Evolutionary conservation across 73 alveolate species (phyloP), one percentile per base, ranked within the genome.

Genomic region (Symbiodinium natans): DNA sequence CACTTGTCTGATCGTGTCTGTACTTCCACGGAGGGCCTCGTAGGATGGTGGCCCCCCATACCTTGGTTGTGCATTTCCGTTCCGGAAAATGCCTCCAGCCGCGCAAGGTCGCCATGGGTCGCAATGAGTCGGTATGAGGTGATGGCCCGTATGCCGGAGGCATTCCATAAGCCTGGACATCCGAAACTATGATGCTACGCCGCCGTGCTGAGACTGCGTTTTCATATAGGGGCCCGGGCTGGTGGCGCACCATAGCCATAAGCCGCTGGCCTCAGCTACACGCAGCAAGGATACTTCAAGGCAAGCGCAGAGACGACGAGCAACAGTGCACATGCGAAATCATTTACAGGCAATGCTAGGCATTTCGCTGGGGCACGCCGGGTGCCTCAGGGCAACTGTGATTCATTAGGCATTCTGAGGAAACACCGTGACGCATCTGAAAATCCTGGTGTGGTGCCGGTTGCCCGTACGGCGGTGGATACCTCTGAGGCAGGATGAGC

Each of bases 71-170:
- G 36, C 23, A 13, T 23, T 29, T 21, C 13, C 86, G 13, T 29
- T 21, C 46, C 86, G 43, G 42, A 42, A 15, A 15, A 34, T 33
- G 39, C 87, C 3, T 29, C 59, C 9, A 38, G 9, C 4, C 3
- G 7, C 82, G 19, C 25, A 23, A 21, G 82, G 39, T n/a, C 36
- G 19, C 82, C 82, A 36, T 29, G 3, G 34, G 36, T 68, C 36
- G 39, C 2, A 68, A 5, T 29, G 36, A 25, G 36, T 68, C n/a
- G 7, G 77, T 2, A 0, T 59, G 39, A 25, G 39, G 41, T 29
- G 54, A 48, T 68, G 73, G 40, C 95, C 95, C 95, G n/a, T 88
- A 88, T 33, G 80, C 95, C 25, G 95, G 95, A 88, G 95, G 95
- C 74, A 88, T 73, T 38, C 95, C 95, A 41, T 88, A 88, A 0